Base-by-base conservation (phyloP, 2,329 filamentous ascomycete genomes). In the Colletotrichum tropicicola region DNA sequence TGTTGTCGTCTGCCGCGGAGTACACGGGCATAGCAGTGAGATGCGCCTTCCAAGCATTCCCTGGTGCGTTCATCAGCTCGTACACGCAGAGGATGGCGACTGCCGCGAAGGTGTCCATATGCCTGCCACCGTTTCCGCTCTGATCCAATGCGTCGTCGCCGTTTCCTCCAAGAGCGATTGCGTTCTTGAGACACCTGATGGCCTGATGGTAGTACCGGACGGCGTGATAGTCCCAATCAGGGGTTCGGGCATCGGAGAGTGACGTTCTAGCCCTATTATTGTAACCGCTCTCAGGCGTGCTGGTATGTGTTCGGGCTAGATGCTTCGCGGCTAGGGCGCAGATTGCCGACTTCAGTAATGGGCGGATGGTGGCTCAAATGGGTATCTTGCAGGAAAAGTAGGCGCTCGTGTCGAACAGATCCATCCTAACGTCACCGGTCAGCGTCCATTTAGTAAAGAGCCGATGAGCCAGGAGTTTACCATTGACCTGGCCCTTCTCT, bases 11-110 rank as follows among this genome's bases (percentile, higher is more conserved):
- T 8, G 28, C 21, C 3, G 39, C 7, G 80, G 73, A 61, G 19
- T 91, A 78, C 0, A 87, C 86, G 68, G 90, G 90, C 0, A 90
- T 85, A 1, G 88, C 89, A 68, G 87, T 90, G 6, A 91, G 76
- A 76, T 91, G 89, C 4, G 87, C 81, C 30, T 85, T 83, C 88
- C 88, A 91, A 19, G 88, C 88, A 0, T 82, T 81, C 2, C 84
- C 85, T 1, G 87, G 89, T 2, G 87, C 86, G 72, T 91, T 88
- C n/a, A 91, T 78, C 63, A 91, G 87, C 67, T 91, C 89, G 71
- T 91, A 91, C 0, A 89, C 86, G 63, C 88, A 91, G 2, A 92
- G 75, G 13, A 91, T 90, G 0, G 89, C 88, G 2, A 88, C 88
- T 2, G 89, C 88, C 8, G 88, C 87, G 21, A 91, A 79, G 4